Evolutionary conservation across 208 protist genomes (phyloP).

Genomic region (Tritrichomonas musculus): DNA sequence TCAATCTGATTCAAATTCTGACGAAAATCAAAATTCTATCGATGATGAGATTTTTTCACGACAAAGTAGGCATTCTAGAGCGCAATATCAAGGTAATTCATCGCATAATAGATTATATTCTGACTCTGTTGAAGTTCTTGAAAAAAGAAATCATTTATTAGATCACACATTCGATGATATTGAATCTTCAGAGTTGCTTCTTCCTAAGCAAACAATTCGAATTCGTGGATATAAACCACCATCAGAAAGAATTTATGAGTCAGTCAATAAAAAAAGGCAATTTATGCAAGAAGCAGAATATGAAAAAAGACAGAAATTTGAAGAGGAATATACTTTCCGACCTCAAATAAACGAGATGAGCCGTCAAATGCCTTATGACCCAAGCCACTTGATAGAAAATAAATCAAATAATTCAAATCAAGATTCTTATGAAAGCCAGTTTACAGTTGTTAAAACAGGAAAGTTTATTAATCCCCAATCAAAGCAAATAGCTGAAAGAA

Average conservation of each 20-base stretch:
- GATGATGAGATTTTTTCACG: no score
- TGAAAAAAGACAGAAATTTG: background rate
- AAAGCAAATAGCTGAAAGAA: background rate
- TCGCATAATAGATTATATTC: no score
- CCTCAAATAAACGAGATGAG: background rate
- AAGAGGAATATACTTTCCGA: background rate
- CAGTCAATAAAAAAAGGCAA: background rate
- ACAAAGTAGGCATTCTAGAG: no score
- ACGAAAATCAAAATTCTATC: no score
- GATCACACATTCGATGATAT: background rate
- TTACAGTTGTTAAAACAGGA: background rate
- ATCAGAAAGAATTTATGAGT: background rate
- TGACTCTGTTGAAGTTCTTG: no score
- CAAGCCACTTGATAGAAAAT: background rate
- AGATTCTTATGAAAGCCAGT: background rate
- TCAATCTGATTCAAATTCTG: no score
- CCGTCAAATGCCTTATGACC: background rate
- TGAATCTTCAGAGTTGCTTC: background rate
- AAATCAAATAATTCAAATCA: background rate
- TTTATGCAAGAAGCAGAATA: background rate
- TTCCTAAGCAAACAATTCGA: background rate
- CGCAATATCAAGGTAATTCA: no score
- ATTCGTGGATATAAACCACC: background rate
- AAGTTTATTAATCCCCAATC: background rate
- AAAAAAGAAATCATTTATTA: no score